phyloP scores from a whole-genome alignment of 495 filamentous ascomycete genomes.

The Neurospora sp. region DNA sequence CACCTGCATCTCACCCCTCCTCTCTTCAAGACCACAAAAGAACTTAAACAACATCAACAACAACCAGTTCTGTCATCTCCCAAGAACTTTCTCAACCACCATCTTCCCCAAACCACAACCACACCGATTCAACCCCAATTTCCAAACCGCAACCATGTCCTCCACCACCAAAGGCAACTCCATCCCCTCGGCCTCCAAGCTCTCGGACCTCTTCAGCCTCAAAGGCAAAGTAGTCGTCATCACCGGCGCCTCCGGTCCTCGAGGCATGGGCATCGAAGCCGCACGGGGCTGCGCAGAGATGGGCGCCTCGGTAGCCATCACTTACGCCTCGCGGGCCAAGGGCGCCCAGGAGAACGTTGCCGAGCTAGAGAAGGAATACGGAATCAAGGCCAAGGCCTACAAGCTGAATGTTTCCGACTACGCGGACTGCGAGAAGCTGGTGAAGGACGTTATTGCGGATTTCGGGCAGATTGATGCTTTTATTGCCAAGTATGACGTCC shows the following conservation, averaged over 20 bases:
- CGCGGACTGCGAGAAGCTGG: slow-evolving; percentile 42
- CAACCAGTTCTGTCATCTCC: not conserved
- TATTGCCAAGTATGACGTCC: slow-evolving; percentile 34
- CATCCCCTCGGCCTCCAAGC: slow-evolving; percentile 21
- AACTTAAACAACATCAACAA: not conserved
- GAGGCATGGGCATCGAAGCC: slow-evolving; percentile 42
- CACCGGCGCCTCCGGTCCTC: slow-evolving; percentile 41
- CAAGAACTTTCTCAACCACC: not conserved
- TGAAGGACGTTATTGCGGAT: slow-evolving; percentile 41
- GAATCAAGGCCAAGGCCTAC: slow-evolving; percentile 57
- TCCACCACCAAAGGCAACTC: slow-evolving; percentile 8
- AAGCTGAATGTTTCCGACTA: slow-evolving; percentile 54
- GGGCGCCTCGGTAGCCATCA: slow-evolving; percentile 40
- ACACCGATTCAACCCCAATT: too few relatives aligned
- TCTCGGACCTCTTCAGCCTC: slow-evolving; percentile 38
- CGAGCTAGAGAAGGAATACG: slow-evolving; percentile 35
- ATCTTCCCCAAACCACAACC: not conserved
- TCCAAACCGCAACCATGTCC: not conserved
- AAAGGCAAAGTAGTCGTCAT: slow-evolving; percentile 45
- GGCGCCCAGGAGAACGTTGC: slow-evolving; percentile 51
- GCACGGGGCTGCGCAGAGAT: slow-evolving; percentile 41
- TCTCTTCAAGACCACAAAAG: not conserved
- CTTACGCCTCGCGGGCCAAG: slow-evolving; percentile 34
- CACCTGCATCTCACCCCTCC: not conserved
- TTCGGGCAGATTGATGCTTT: slow-evolving; percentile 46